These are phyloP conservation scores for Aspergillus sp. DNA, from an alignment of 2,329 filamentous ascomycete species.

Conservation along the genomic window DNA sequence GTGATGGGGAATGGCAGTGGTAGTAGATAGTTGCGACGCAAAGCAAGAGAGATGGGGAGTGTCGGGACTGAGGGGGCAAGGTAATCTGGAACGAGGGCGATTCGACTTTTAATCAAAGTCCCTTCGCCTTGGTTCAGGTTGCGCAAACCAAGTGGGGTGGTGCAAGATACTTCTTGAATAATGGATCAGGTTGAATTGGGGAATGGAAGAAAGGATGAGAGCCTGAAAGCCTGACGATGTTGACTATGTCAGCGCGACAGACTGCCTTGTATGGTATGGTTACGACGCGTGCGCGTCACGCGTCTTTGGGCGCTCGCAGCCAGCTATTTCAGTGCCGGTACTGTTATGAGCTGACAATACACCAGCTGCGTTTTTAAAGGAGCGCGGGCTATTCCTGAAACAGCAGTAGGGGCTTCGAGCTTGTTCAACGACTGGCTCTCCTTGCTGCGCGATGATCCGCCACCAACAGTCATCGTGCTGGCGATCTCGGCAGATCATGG, in stretches of 20 bases:
- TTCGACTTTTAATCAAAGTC: constrained; percentile 26
- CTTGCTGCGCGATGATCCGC: constrained; percentile 21
- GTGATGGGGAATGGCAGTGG: constrained; percentile 4
- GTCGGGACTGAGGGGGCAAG: constrained; percentile 13
- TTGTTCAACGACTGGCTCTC: constrained; percentile 10
- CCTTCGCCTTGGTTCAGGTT: constrained; percentile 22
- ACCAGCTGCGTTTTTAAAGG: neutral
- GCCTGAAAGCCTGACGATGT: constrained; percentile 25
- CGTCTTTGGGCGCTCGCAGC: constrained; percentile 21
- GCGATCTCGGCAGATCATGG: constrained; percentile 24
- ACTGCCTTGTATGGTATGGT: constrained; percentile 34
- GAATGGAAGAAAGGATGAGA: constrained; percentile 23
- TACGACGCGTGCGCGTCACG: constrained; percentile 32
- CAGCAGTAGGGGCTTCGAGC: neutral
- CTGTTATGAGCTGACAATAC: constrained; percentile 29
- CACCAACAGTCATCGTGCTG: constrained; percentile 13
- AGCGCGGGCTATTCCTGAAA: constrained; percentile 3
- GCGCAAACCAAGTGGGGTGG: constrained; percentile 27
- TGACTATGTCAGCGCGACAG: constrained; percentile 20
- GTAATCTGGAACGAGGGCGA: constrained; percentile 21
- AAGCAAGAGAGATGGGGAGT: constrained; percentile 14
- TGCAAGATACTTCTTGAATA: constrained; percentile 26
- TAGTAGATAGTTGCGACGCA: constrained; percentile 19
- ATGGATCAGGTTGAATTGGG: constrained; percentile 23
- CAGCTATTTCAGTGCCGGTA: constrained; percentile 6